Evolutionary conservation across 2,329 filamentous ascomycete species (phyloP).

Genomic region (Fusarium poae): DNA sequence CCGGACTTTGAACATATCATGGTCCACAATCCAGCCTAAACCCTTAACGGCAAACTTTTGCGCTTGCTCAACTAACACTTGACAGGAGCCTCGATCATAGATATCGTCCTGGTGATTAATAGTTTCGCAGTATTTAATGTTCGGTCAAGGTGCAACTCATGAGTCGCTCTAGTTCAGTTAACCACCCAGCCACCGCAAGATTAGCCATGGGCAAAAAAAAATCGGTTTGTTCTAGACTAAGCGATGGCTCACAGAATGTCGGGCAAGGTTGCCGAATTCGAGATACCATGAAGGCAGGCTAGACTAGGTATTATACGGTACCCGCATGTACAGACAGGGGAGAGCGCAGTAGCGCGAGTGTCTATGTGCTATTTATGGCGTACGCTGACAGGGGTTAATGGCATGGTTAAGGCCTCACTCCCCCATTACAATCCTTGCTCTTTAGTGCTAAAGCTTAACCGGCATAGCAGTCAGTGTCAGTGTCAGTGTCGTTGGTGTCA

Average conservation of each 20-base stretch:
- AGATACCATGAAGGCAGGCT: neutral
- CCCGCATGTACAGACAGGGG: conserved; percentile 5
- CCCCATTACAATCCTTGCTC: conserved; percentile 9
- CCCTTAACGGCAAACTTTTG: neutral
- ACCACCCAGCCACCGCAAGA: conserved; percentile 14
- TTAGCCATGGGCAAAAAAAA: conserved; percentile 7
- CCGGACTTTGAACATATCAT: neutral
- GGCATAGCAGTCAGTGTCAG: conserved; percentile 25
- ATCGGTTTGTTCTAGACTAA: conserved; percentile 41
- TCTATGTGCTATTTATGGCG: conserved; percentile 43
- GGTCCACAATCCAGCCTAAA: conserved; percentile 14
- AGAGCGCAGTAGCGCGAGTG: conserved; percentile 19
- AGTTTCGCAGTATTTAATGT: neutral
- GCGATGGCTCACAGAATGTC: conserved; percentile 33
- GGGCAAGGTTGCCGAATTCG: conserved; percentile 33
- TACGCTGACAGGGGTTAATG: conserved; percentile 14
- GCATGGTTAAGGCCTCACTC: conserved; percentile 17
- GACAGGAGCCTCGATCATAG: neutral
- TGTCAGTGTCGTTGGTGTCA: neutral
- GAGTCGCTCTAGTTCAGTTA: neutral
- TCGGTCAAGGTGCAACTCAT: neutral
- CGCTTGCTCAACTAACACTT: neutral
- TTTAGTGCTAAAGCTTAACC: conserved; percentile 46
- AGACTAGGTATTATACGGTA: conserved; percentile 1
- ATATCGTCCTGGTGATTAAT: conserved; percentile 2